phyloP scores from a whole-genome alignment of 2,329 filamentous ascomycete species.

The Venturia aucupariae region DNA sequence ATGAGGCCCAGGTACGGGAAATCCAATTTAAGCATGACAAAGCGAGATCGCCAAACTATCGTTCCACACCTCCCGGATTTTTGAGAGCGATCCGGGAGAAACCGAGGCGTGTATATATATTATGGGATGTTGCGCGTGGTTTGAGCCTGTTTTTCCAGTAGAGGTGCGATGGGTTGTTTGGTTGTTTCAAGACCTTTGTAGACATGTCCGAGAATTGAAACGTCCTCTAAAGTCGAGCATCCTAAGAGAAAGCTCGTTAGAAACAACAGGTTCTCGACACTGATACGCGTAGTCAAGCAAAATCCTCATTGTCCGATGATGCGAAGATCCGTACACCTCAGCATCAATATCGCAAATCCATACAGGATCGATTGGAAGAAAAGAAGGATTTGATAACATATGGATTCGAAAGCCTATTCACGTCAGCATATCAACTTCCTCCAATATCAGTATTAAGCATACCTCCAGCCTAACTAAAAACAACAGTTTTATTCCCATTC shows the following conservation, averaged over 20 bases:
- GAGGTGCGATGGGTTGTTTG: no score
- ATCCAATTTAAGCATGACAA: not conserved
- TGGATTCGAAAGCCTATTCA: not conserved
- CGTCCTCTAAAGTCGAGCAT: no score
- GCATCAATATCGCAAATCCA: not conserved
- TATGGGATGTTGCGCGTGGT: no score
- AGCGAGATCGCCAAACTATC: not conserved
- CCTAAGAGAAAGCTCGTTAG: not conserved
- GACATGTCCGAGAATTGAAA: no score
- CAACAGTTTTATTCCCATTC: conserved; percentile 71
- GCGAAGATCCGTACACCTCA: not conserved
- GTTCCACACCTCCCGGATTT: not conserved
- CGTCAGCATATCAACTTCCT: not conserved
- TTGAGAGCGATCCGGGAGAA: not conserved
- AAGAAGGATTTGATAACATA: not conserved
- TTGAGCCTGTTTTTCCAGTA: no score
- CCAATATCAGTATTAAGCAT: not conserved
- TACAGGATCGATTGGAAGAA: not conserved
- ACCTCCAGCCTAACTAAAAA: conserved; percentile 41
- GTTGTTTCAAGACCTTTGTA: no score
- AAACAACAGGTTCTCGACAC: no score
- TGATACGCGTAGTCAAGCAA: no score
- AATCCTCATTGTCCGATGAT: not conserved
- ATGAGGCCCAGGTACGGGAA: not conserved
- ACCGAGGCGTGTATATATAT: not conserved